These are phyloP conservation scores for Atalantia buxifolia DNA, from an alignment of 345 rosid species.

Conservation along the genomic window DNA sequence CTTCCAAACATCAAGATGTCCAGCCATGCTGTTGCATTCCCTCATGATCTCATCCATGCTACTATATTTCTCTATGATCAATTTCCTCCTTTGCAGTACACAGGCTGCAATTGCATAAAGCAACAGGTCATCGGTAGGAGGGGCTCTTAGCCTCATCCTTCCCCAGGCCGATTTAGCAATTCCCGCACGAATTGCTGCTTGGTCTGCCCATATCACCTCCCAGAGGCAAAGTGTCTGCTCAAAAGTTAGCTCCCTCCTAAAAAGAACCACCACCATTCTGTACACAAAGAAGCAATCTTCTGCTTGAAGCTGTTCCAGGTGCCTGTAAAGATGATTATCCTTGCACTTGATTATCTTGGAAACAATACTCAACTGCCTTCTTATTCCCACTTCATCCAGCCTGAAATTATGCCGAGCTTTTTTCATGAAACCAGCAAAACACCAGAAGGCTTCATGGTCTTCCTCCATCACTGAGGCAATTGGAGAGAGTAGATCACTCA, in stretches of 20 bases:
- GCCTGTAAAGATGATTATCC: conserved; percentile 74
- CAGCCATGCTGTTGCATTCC: conserved; percentile 93
- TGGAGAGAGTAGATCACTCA: conserved; percentile 94
- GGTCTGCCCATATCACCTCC: conserved; percentile 99
- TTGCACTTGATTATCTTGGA: conserved; percentile 84
- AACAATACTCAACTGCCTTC: conserved; percentile 73
- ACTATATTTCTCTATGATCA: conserved; percentile 80
- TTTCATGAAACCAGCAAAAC: conserved; percentile 90
- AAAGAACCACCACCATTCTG: conserved; percentile 92
- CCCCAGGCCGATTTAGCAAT: conserved; percentile 80
- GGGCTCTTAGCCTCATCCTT: conserved; percentile 79
- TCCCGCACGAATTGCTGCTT: conserved; percentile 77
- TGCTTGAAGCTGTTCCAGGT: conserved; percentile 88
- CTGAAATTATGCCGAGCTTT: conserved; percentile 91
- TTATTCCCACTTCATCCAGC: conserved; percentile 89
- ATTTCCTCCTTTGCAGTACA: conserved; percentile 89
- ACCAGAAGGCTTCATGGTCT: conserved; percentile 86
- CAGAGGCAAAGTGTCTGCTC: conserved; percentile 92
- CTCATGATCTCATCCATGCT: conserved; percentile 96
- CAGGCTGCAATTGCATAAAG: conserved; percentile 94
- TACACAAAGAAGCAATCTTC: conserved; percentile 93
- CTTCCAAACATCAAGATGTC: conserved; percentile 90
- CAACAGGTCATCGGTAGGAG: conserved; percentile 86
- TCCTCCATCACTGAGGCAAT: conserved; percentile 72
- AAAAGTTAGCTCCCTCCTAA: conserved; percentile 73